Evolutionary conservation across 257 asterid genomes (phyloP).

Genomic region (Thymus quinquecostatus): DNA sequence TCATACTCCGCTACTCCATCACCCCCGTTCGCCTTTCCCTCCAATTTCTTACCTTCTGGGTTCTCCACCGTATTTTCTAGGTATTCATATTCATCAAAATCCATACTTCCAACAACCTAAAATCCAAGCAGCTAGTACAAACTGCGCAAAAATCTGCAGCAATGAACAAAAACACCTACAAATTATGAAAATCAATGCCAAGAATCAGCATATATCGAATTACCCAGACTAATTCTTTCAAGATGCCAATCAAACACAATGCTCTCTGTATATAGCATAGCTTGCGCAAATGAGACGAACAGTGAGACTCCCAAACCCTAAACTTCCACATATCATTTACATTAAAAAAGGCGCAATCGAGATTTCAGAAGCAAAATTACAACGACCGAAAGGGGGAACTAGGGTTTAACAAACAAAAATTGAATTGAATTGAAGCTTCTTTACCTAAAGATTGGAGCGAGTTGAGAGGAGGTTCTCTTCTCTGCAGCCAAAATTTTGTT

Average conservation of each 20-base stretch:
- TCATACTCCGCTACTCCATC: slow-evolving; percentile 36
- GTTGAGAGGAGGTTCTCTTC: slow-evolving; percentile 13
- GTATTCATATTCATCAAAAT: slow-evolving; percentile 63
- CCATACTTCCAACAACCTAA: slow-evolving; percentile 36
- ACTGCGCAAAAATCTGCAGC: slow-evolving; percentile 21
- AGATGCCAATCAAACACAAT: neutral
- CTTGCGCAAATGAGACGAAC: slow-evolving; percentile 16
- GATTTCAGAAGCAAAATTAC: neutral
- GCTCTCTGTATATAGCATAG: slow-evolving; percentile 4
- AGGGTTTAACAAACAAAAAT: slow-evolving; percentile 35
- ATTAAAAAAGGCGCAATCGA: slow-evolving; percentile 5
- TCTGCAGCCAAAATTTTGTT: slow-evolving; percentile 7
- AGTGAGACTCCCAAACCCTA: slow-evolving; percentile 32
- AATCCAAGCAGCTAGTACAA: slow-evolving; percentile 21
- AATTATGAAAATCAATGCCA: slow-evolving; percentile 15
- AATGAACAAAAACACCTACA: slow-evolving; percentile 16
- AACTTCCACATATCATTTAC: neutral
- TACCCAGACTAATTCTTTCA: neutral
- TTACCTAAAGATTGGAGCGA: slow-evolving; percentile 22
- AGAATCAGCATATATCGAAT: neutral
- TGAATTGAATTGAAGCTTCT: slow-evolving; percentile 16
- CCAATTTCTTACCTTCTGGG: slow-evolving; percentile 42
- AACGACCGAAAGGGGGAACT: slow-evolving; percentile 16
- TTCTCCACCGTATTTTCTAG: slow-evolving; percentile 56
- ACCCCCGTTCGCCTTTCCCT: slow-evolving; percentile 47